Evolutionary conservation across 306 rosid genomes (phyloP), one percentile per base, ranked within the genome.

Genomic region (Fragaria iinumae): DNA sequence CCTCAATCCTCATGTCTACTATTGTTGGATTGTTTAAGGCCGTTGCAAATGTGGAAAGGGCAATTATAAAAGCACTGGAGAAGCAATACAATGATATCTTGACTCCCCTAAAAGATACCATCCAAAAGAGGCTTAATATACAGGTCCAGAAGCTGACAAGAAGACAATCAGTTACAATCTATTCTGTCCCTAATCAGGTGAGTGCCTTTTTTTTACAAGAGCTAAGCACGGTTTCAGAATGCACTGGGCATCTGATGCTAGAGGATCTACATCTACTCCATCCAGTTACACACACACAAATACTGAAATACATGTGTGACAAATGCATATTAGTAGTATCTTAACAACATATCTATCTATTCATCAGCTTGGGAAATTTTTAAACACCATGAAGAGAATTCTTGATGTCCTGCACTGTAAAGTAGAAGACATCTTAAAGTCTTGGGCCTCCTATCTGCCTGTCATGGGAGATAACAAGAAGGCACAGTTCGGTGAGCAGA

Each of bases 81-180:
- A 92, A 83, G 82, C 97, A 95, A 70, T 95, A 95, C 82, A 90
- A 62, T 71, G 98, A 95, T 70, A 88, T 92, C 72, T 80, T 95
- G 85, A 92, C 96, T 47, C 98, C 98, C 81, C 67, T 92, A 86
- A 95, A 92, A 88, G 97, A 95, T 83, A 92, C 89, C 80, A 95
- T 95, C 69, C 98, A 88, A 10, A 90, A 92, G 91, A 90, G 93
- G 82, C 89, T 95, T 77, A 94, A 92, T 82, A 83, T 90, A 91
- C 98, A 95, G 81, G 97, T 95, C 68, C 98, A 95, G 85, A 95
- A 92, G 88, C 89, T 95, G 71, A 96, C 98, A 87, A 92, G 98
- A 87, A 88, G 98, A 79, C 98, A 95, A 80, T 88, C 98, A 76
- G 45, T 82, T 82, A 29, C 89, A 34, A 90, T 83, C 49, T 92